Evolutionary conservation across 164 flowering plant genomes (phyloP), one percentile per base, ranked within the genome.

Genomic region (Magnolia officinalis): DNA sequence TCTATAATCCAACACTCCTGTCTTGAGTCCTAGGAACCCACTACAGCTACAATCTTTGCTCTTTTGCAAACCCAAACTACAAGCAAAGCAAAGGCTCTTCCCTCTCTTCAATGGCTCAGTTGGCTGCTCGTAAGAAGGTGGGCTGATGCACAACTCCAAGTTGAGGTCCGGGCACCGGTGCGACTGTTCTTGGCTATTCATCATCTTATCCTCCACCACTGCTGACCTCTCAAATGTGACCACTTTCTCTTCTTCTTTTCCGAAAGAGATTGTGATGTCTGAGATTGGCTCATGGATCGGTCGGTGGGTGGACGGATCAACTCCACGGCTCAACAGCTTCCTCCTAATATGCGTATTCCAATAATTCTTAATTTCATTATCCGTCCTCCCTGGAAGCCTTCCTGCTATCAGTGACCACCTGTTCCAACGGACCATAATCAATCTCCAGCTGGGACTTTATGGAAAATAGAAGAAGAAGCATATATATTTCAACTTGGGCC

Each of bases 311-410:
- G 87, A 77, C 1, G 97, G 95, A 77, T 92, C 95, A 52, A 92
- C 88, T n/a, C 95, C 97, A 75, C 97, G 69, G 82, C 87, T 90
- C 80, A 91, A 49, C 1, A 92, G 87, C 85, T 92, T 92, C 51
- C 95, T 87, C 73, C 92, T 85, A 74, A 93, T 91, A 55, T 93
- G 97, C 1, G 97, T 92, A 82, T 92, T 92, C 97, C 97, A 92
- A 71, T 91, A 92, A 66, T 92, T 92, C 83, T 92, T 92, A 29
- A 92, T 92, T 87, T 92, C 97, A 75, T 92, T 91, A 70, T 92
- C 95, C 20, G 98, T 91, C 80, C 96, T 85, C 68, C 96, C 98
- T 2, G 93, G 93, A 31, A 90, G 81, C 85, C 95, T 88, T n/a
- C 92, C 93, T 0, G 93, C 95, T 55, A 91, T 91, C 58, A 84